Percentiles rank a stretch among this genome's conserved stretches.
Evolutionary conservation across 345 rosid species (phyloP).

Genomic region (Syzygium oleosum): DNA sequence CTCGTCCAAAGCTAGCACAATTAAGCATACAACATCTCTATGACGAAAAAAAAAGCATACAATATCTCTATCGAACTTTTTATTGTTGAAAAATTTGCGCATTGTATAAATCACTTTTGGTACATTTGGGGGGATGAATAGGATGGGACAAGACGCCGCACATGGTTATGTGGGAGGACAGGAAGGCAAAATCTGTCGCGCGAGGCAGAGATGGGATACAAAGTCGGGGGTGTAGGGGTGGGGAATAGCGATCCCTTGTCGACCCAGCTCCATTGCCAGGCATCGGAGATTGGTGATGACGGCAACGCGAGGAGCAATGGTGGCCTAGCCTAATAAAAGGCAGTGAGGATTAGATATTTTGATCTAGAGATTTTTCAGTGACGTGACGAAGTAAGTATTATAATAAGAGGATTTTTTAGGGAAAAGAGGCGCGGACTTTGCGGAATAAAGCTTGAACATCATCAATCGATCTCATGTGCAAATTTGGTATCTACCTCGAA

Average conservation of each 20-base stretch:
- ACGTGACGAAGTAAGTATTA: fast-evolving
- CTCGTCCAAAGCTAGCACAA: too few species aligned
- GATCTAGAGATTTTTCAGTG: not conserved
- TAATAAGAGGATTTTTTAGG: fast-evolving
- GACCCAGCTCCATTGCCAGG: not conserved
- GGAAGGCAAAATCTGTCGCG: too few species aligned
- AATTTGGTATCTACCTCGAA: not conserved
- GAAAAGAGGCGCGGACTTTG: not conserved
- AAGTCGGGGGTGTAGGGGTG: not conserved
- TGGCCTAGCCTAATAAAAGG: not conserved
- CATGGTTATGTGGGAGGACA: too few species aligned
- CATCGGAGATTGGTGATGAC: not conserved
- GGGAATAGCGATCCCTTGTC: not conserved
- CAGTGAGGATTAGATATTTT: fast-evolving
- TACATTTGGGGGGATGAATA: too few species aligned
- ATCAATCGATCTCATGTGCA: not conserved
- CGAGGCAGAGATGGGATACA: not conserved
- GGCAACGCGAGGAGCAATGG: fast-evolving
- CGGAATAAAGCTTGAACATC: not conserved
- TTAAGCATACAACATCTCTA: too few species aligned
- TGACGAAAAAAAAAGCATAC: too few species aligned
- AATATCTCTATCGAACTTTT: too few species aligned
- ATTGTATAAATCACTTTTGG: too few species aligned
- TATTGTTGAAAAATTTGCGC: too few species aligned
- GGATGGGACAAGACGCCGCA: too few species aligned